Conservation (phyloP, 176 grass and related monocot genomes). For the Pharus latifolius region DNA sequence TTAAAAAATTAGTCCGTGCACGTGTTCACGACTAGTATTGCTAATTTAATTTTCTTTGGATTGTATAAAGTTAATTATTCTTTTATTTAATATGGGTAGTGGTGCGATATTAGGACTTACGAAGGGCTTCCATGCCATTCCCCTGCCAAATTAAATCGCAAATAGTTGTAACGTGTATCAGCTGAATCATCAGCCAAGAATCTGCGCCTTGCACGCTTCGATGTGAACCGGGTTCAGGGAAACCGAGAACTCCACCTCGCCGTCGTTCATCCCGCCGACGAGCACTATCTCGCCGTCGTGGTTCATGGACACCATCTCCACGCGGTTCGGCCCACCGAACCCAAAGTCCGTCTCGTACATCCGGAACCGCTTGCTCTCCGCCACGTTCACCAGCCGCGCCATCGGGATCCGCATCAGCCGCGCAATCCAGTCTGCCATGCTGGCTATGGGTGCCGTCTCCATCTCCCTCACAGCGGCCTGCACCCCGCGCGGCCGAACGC, state of each 20-base stretch:
- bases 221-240: not conserved
- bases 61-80: too few species aligned
- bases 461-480: not conserved
- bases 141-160: too few species aligned
- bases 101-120: too few species aligned
- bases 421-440: not conserved
- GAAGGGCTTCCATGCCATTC: too few species aligned
- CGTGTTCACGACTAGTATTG: too few species aligned
- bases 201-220: not conserved
- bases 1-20: too few species aligned
- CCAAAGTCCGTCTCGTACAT: slow-evolving; percentile 15
- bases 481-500: not conserved
- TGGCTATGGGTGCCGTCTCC: not conserved
- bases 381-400: not conserved
- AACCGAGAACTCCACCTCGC: not conserved
- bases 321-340: not conserved
- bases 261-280: not conserved
- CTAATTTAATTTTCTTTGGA: too few species aligned
- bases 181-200: not conserved
- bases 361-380: not conserved
- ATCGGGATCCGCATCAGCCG: not conserved
- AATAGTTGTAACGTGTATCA: too few species aligned
- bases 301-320: slow-evolving; percentile 9
- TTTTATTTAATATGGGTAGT: too few species aligned
- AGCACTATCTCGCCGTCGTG: not conserved